These are phyloP conservation scores for Cucurbita ficifolia DNA, from an alignment of 306 rosid genomes.

Conservation along the genomic window DNA sequence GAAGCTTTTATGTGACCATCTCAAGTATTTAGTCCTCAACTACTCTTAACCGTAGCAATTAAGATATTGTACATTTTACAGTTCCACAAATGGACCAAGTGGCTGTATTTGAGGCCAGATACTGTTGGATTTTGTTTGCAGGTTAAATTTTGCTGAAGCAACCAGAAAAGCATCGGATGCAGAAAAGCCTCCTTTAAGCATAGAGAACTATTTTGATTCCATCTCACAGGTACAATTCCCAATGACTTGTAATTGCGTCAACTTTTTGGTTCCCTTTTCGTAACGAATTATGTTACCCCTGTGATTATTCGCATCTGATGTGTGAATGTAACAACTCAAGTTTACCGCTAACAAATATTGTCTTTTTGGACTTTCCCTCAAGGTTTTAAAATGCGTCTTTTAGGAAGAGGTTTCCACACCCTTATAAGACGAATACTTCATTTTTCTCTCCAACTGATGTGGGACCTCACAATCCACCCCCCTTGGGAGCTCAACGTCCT, in stretches of 20 bases:
- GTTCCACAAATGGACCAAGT: not conserved
- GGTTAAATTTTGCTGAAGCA: constrained; percentile 55
- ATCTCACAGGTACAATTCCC: constrained; percentile 30
- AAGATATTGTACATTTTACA: not conserved
- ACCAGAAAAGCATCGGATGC: constrained; percentile 35
- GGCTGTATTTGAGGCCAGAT: not conserved
- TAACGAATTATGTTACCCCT: not conserved
- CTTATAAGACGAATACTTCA: no score
- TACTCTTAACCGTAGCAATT: not conserved
- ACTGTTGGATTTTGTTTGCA: constrained; percentile 19
- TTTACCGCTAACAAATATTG: no score
- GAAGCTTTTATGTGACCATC: constrained; percentile 49
- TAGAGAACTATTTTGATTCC: constrained; percentile 19
- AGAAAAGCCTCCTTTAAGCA: constrained; percentile 10
- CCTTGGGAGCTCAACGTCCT: no score
- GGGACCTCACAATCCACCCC: no score
- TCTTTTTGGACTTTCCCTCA: no score
- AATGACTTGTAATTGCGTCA: not conserved
- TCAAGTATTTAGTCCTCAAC: constrained; percentile 37
- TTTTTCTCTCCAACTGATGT: no score
- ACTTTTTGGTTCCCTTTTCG: not conserved
- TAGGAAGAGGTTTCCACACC: no score
- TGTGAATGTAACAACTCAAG: not conserved
- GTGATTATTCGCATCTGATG: not conserved
- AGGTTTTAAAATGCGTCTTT: no score